Evolutionary conservation across 768 basidiomycete species (phyloP).

Genomic region (Lactarius sanguifluus): DNA sequence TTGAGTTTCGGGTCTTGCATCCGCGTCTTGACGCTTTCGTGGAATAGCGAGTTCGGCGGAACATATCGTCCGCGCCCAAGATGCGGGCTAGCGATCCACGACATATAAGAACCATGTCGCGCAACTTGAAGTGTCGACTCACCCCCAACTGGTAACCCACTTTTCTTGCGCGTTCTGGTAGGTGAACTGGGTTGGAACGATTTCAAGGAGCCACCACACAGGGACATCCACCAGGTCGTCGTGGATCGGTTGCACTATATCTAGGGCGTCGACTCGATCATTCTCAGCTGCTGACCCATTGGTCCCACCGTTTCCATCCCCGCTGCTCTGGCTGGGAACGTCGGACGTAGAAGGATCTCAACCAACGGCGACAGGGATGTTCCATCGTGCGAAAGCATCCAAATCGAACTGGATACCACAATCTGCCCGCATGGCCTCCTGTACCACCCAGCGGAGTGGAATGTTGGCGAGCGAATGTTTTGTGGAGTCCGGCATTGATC

Average conservation of each 20-base stretch:
- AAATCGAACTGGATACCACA: slow-evolving; percentile 20
- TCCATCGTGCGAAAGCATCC: slow-evolving; percentile 13
- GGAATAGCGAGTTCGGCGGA: slow-evolving; percentile 53
- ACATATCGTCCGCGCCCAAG: slow-evolving; percentile 59
- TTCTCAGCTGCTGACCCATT: too few species aligned
- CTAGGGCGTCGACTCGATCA: slow-evolving; percentile 19
- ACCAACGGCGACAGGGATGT: slow-evolving; percentile 11
- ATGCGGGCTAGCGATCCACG: slow-evolving; percentile 44
- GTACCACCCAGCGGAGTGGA: slow-evolving; percentile 29
- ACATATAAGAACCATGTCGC: neutral
- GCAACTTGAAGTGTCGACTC: slow-evolving; percentile 32
- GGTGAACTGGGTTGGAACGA: slow-evolving; percentile 51
- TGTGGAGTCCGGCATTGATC: slow-evolving; percentile 5
- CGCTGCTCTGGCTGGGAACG: too few species aligned
- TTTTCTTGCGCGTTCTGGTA: slow-evolving; percentile 56
- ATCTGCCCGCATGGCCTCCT: slow-evolving; percentile 12
- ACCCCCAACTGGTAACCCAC: slow-evolving; percentile 61
- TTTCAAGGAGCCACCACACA: slow-evolving; percentile 74
- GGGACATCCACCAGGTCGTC: slow-evolving; percentile 48
- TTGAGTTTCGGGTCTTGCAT: slow-evolving; percentile 48
- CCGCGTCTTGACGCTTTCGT: slow-evolving; percentile 60
- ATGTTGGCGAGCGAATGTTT: slow-evolving; percentile 22
- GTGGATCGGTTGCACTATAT: slow-evolving; percentile 50
- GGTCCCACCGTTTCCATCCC: too few species aligned
- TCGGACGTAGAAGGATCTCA: neutral